Evolutionary conservation across 2,329 filamentous ascomycete species (phyloP).

Genomic region (Aspergillus japonicus): DNA sequence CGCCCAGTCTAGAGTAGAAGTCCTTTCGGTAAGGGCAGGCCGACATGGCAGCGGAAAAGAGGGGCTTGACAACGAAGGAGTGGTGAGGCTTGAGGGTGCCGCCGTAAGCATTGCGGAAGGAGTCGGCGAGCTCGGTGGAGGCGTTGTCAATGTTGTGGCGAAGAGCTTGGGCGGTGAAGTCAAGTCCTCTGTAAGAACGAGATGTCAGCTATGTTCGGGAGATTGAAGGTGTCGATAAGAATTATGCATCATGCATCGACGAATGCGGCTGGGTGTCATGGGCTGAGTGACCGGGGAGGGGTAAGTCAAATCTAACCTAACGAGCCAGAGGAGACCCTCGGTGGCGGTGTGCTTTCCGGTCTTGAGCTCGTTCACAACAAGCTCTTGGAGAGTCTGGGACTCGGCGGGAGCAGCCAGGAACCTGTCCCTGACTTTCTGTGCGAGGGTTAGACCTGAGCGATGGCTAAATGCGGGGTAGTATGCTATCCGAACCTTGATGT

Average conservation of each 20-base stretch:
- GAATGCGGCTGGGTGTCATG: background rate
- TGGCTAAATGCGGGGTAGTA: slow-evolving; percentile 2
- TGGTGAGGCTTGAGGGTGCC: slow-evolving; percentile 89
- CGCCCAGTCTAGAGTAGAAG: slow-evolving; percentile 82
- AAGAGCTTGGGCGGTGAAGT: slow-evolving; percentile 87
- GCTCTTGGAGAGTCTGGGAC: slow-evolving; percentile 80
- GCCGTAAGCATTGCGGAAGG: slow-evolving; percentile 83
- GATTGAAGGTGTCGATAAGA: background rate
- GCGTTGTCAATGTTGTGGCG: slow-evolving; percentile 70
- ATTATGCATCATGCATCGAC: background rate
- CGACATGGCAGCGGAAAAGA: slow-evolving; percentile 90
- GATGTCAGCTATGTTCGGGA: slow-evolving; percentile 4
- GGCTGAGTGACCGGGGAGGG: background rate
- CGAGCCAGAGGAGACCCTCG: slow-evolving; percentile 87
- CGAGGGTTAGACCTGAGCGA: slow-evolving; percentile 12
- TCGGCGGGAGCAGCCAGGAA: slow-evolving; percentile 74
- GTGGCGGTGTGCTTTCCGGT: slow-evolving; percentile 83
- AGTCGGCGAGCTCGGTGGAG: slow-evolving; percentile 73
- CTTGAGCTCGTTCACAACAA: slow-evolving; percentile 84
- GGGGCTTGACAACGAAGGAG: slow-evolving; percentile 81
- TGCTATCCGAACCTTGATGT: slow-evolving; percentile 69
- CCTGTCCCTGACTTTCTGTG: slow-evolving; percentile 82
- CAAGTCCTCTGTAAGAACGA: slow-evolving; percentile 66
- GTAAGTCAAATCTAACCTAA: slow-evolving; percentile 59
- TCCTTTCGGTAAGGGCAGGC: slow-evolving; percentile 90